Percentiles rank a stretch among this genome's conserved stretches.
phyloP scores from a whole-genome alignment of 2,329 filamentous ascomycete species.

The Ceratocystis alfenasii region DNA sequence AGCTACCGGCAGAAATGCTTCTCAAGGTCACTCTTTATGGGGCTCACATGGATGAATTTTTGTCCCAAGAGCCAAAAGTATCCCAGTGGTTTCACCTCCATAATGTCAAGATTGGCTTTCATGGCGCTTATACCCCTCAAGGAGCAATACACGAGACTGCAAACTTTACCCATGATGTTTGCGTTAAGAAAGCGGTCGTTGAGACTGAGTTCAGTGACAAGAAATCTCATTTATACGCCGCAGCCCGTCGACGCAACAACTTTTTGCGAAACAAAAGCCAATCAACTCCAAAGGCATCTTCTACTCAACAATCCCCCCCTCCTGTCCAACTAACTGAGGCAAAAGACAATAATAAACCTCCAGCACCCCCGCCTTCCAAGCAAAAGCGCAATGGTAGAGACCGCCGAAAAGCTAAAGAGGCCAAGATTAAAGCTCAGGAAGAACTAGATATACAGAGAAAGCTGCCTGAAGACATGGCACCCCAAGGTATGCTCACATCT shows the following conservation, averaged over 20 bases:
- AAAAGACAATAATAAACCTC: background rate
- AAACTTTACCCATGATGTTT: background rate
- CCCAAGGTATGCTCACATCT: constrained; percentile 25
- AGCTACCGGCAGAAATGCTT: constrained; percentile 27
- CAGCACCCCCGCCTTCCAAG: background rate
- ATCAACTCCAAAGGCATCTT: background rate
- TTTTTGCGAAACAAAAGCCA: background rate
- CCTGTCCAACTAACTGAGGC: background rate
- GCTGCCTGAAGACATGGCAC: constrained; percentile 27
- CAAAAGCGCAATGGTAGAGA: constrained; percentile 26
- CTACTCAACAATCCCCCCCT: background rate
- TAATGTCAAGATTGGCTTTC: constrained; percentile 8
- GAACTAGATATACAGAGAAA: background rate
- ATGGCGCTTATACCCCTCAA: background rate
- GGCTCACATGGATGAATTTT: background rate
- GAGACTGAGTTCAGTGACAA: background rate
- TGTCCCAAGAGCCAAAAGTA: background rate
- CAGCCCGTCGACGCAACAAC: background rate
- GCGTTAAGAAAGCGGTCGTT: background rate
- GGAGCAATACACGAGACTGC: constrained; percentile 6
- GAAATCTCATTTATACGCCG: background rate
- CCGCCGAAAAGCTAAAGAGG: constrained; percentile 24
- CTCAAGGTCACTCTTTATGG: constrained; percentile 25
- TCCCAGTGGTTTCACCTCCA: constrained; percentile 13
- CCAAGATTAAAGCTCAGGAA: constrained; percentile 19